Evolutionary conservation across 2,329 filamentous ascomycete species (phyloP).

Genomic region (Exophiala viscosa): DNA sequence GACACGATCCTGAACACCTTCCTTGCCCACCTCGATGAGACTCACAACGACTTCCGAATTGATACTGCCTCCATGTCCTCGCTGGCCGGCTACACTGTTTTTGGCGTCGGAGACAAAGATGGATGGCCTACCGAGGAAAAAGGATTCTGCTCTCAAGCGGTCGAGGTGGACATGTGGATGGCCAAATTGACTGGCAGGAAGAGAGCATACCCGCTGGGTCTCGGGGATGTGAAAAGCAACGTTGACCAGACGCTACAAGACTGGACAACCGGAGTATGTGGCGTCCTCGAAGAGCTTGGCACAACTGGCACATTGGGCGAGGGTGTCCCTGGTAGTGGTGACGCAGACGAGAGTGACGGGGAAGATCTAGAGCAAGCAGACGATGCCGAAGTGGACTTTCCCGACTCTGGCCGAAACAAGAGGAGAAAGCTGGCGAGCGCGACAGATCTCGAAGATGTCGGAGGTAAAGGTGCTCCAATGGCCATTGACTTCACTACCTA

Average conservation of each 20-base stretch:
- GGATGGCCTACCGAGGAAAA: conserved; percentile 88
- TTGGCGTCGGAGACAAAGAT: conserved; percentile 87
- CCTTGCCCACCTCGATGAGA: conserved; percentile 81
- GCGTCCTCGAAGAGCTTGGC: conserved; percentile 61
- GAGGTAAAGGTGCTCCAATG: conserved; percentile 47
- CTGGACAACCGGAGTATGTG: conserved; percentile 72
- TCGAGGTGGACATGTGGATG: conserved; percentile 92
- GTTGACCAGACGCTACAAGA: conserved; percentile 64
- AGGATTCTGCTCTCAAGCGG: conserved; percentile 90
- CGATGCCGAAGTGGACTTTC: conserved; percentile 49
- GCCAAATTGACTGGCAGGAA: conserved; percentile 86
- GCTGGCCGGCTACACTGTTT: conserved; percentile 83
- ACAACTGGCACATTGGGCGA: conserved; percentile 55
- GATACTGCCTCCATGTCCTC: conserved; percentile 77
- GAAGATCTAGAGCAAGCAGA: conserved; percentile 55
- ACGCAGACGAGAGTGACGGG: conserved; percentile 66
- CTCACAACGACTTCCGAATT: conserved; percentile 93
- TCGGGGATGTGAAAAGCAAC: conserved; percentile 80
- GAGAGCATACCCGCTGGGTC: conserved; percentile 81
- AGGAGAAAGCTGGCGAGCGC: conserved; percentile 48
- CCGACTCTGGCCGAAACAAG: conserved; percentile 41
- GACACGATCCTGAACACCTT: conserved; percentile 87
- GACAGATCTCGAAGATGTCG: conserved; percentile 81
- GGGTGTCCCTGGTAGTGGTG: conserved; percentile 74
- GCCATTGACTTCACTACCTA: conserved; percentile 76